Evolutionary conservation across 2,329 filamentous ascomycete species (phyloP).

Genomic region (Pleoardoris graminearum): DNA sequence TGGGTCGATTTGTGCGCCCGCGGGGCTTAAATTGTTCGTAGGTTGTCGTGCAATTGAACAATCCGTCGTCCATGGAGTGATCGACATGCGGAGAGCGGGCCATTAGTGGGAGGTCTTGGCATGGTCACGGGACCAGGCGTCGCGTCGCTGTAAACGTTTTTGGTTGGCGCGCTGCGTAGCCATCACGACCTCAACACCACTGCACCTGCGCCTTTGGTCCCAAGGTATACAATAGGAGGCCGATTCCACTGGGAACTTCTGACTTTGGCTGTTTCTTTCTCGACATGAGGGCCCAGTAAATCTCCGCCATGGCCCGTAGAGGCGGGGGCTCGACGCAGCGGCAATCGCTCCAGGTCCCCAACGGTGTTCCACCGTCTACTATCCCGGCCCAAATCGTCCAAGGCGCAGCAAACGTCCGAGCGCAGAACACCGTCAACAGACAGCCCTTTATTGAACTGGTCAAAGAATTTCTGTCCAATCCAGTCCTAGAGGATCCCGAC

Average conservation of each 20-base stretch:
- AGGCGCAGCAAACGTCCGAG: slow-evolving; percentile 69
- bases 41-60: not conserved
- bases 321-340: slow-evolving; percentile 39
- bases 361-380: slow-evolving; percentile 66
- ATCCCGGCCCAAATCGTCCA: slow-evolving; percentile 86
- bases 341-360: slow-evolving; percentile 24
- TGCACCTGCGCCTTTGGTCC: not conserved
- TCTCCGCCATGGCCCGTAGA: slow-evolving; percentile 47
- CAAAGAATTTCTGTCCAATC: slow-evolving; percentile 60
- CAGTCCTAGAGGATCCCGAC: slow-evolving; percentile 62
- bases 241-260: not conserved
- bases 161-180: slow-evolving; percentile 19
- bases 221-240: too few species aligned
- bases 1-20: too few species aligned
- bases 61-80: slow-evolving; percentile 8
- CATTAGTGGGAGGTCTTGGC: slow-evolving; percentile 22
- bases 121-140: slow-evolving; percentile 28
- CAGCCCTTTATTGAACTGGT: slow-evolving; percentile 77
- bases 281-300: slow-evolving; percentile 33
- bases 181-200: slow-evolving; percentile 6
- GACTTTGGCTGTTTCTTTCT: not conserved
- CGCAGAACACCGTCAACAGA: slow-evolving; percentile 66
- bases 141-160: slow-evolving; percentile 5
- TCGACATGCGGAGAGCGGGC: slow-evolving; percentile 13
- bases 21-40: not conserved